Evolutionary conservation across 2,329 filamentous ascomycete species (phyloP), one percentile per base, ranked within the genome.

Genomic region (Ramichloridium luteum): DNA sequence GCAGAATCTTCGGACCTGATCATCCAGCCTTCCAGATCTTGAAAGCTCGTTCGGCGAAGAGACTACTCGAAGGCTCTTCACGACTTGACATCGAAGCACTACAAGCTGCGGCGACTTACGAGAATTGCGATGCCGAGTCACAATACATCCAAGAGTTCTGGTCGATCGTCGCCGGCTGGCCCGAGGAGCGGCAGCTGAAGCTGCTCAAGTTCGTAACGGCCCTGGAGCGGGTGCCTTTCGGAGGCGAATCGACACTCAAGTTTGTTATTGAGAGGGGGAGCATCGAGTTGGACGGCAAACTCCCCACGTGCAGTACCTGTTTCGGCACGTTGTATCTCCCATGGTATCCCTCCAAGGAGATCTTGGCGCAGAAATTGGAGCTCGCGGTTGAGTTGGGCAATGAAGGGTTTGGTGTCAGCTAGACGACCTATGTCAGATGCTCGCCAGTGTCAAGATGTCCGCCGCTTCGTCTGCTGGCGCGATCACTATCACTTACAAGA

Each of bases 191-290:
- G 65, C 79, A 79, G 56, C 71, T 75, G 31, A 74, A 73, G 47
- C 61, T 98, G 18, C 66, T 98, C 17, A 85, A 94, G 54, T 98
- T 98, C 49, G 86, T 98, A 16, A 98, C 90, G 10, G 88, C 88
- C 1, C 88, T 78, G 46, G 86, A 94, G 50, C 72, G 90, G 2
- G 72, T 96, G 2, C 90, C 90, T 0, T 81, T 93, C 0, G 85
- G 82, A 13, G 90, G 90, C 3, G 74, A 86, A 50, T 70, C 72
- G 40, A 84, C 80, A 46, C 62, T 96, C 28, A 76, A 80, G 48
- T 96, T 96, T 55, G 72, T 82, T 10, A 69, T 98, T 26, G 80
- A 88, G 56, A 75, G 72, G 47, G 84, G 85, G 50, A 75, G 81
- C 11, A 66, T 75, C 33, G 78, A 69, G 38, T 8, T 8, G 20